These are phyloP conservation scores for Glomus cerebriforme DNA, from an alignment of 192 early-diverging fungal genomes.

Conservation along the genomic window DNA sequence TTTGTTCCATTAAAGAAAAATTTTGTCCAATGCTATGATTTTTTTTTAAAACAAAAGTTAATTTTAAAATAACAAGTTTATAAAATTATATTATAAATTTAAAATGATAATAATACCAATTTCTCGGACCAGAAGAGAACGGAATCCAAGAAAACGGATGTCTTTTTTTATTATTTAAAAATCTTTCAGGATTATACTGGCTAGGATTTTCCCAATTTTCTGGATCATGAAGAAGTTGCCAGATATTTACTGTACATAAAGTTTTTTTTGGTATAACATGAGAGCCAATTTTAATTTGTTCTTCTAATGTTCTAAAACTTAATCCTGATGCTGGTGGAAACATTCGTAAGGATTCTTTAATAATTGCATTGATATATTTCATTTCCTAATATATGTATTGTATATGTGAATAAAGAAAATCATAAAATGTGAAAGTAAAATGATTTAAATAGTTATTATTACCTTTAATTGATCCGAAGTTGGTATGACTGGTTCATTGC, in stretches of 20 bases:
- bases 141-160: neutral
- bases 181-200: neutral
- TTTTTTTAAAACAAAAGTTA: neutral
- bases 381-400: neutral
- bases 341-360: neutral
- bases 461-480: neutral
- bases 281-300: neutral
- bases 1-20: constrained; percentile 5
- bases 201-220: neutral
- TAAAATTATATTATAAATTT: neutral
- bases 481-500: neutral
- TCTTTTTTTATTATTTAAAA: neutral
- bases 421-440: neutral
- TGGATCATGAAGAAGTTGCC: neutral
- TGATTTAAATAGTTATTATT: neutral
- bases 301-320: neutral
- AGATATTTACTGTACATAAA: neutral
- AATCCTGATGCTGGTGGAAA: neutral
- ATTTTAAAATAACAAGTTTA: neutral
- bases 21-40: neutral
- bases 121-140: neutral
- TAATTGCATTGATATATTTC: constrained; percentile 2
- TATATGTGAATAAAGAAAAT: neutral
- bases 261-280: neutral
- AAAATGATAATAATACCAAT: neutral